Evolutionary conservation across 169 alveolate genomes (phyloP), one percentile per base, ranked within the genome.

Genomic region (Blepharisma undulans): DNA sequence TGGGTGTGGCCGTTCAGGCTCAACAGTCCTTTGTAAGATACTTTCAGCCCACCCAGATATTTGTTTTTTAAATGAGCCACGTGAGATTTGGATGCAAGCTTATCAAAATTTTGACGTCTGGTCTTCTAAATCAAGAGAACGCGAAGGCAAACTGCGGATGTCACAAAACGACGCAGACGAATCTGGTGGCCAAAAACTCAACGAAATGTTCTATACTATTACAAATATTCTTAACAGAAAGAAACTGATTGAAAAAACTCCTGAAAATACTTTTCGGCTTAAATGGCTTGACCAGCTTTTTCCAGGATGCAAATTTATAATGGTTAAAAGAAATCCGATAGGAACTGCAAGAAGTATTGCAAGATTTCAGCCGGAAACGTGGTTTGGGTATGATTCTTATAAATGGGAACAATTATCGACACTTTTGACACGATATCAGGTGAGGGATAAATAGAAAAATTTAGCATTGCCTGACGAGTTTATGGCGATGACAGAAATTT

Each of bases 1-100:
- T 19, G 92, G 92, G n/a, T 66, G 92, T 33, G 92, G 92, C 27
- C 92, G 92, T 21, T 88, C 92, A 2, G 92, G 92, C 34, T 30
- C 92, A n/a, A 74, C 92, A 18, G 72, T 88, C 36, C 71, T 88
- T 30, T 90, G 60, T 16, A 86, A 88, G 72, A 5, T 88, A 19
- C 87, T 88, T 29, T 88, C 89, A 71, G 91, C 61, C 33, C 86
- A 88, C 16, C 82, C 80, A 6, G 89, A 86, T 2, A 18, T 88
- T n/a, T 27, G 21, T 18, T 81, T 88, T 8, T 86, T 88, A 72
- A 86, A 88, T 33, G 92, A 88, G 30, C 92, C 92, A 4, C 48
- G 92, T 16, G 82, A 30, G 32, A 27, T 88, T 60, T 88, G 92
- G 91, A 59, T 88, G 89, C 89, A 66, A 72, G 72, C 76, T 66